Conservation (phyloP, 495 filamentous ascomycete species). For the Umbilicaria muhlenbergii region DNA sequence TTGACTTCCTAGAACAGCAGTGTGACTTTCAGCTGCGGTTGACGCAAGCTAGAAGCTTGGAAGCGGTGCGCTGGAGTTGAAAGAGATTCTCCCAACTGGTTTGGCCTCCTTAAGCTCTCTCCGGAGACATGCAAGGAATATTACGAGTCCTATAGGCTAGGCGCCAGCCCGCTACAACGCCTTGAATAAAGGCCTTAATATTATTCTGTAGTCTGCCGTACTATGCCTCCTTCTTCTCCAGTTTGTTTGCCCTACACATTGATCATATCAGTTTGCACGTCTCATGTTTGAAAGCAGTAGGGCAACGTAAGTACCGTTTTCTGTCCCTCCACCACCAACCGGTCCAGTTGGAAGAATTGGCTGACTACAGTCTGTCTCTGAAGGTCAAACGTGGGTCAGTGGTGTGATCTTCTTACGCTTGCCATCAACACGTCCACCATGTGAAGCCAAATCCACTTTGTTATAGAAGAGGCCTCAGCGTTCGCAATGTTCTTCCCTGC, state of each 20-base stretch:
- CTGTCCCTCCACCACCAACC: slow-evolving; percentile 85
- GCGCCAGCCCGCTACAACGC: slow-evolving; percentile 10
- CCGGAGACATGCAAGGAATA: too few relatives aligned
- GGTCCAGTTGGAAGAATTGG: slow-evolving; percentile 86
- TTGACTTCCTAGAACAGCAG: too few relatives aligned
- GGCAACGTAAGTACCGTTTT: slow-evolving; percentile 31
- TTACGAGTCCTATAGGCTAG: background rate
- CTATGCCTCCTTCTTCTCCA: slow-evolving; percentile 49
- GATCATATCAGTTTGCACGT: slow-evolving; percentile 1
- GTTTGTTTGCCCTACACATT: slow-evolving; percentile 54
- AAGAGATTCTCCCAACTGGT: too few relatives aligned
- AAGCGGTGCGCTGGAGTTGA: too few relatives aligned
- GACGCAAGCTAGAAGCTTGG: too few relatives aligned
- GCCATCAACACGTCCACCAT: too few relatives aligned
- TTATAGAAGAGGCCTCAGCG: too few relatives aligned
- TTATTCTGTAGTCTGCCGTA: slow-evolving; percentile 40
- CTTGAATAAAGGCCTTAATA: background rate
- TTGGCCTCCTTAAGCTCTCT: too few relatives aligned
- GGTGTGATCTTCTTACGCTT: too few relatives aligned
- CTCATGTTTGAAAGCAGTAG: background rate
- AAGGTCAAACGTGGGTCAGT: slow-evolving; percentile 5
- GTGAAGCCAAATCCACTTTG: too few relatives aligned
- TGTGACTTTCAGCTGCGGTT: too few relatives aligned
- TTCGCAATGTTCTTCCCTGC: too few relatives aligned
- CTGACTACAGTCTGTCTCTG: slow-evolving; percentile 92